Evolutionary conservation across 306 rosid genomes (phyloP), one percentile per base, ranked within the genome.

Genomic region (Pterocarpus santalinus): DNA sequence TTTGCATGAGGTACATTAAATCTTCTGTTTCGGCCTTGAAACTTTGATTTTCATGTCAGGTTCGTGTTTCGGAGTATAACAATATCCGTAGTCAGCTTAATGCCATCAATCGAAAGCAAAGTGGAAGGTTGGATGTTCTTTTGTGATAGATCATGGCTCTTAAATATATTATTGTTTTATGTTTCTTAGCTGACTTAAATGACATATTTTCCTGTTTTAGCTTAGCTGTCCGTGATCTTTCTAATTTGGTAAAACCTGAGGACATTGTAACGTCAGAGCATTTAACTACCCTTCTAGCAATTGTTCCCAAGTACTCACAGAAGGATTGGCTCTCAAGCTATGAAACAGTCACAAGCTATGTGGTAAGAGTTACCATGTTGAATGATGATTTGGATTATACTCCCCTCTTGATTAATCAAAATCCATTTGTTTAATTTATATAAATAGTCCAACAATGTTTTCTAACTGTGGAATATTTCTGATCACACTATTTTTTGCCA

Each of bases 171-270:
- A 22, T 22, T 22, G 51, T 63, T 30, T 82, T 52, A 12, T 68
- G 56, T 55, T 56, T 72, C 71, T 76, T 60, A 15, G 16, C 77
- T 85, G 71, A 78, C 75, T 30, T 68, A 72, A 61, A 70, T 82
- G 65, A 38, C 71, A 22, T 22, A 22, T 22, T 22, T 22, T 22
- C 28, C 28, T 51, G 61, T 85, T 85, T 78, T 88, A 94, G 96
- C 88, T 89, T 92, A 87, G 98, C 97, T 49, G 97, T 94, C n/a
- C 93, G 97, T 77, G 97, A 92, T 86, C 89, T 94, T 86, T 92
- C 98, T 67, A 90, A 86, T 84, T 89, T 94, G 83, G 97, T 94
- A 79, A 94, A 91, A 81, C 90, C 97, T 28, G 98, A 92, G 86
- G 97, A 94, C 82, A 90, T 94, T 57, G 61, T 94, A 78, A 70